These are phyloP conservation scores for Cercophora newfieldiana DNA, from an alignment of 495 filamentous ascomycete species.

Conservation along the genomic window DNA sequence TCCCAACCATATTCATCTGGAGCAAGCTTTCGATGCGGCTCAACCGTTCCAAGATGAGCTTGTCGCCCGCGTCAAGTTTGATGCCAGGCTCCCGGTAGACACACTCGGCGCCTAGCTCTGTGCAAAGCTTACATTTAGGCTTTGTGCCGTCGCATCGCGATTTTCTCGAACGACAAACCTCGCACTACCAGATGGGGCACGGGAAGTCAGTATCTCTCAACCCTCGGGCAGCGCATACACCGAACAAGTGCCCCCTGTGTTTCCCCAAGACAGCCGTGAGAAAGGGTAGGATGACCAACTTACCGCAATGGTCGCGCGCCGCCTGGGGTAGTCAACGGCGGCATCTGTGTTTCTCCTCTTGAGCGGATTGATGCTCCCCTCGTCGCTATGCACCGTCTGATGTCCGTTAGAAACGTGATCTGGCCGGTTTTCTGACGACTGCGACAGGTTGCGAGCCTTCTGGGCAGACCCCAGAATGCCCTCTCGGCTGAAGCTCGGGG, in stretches of 20 bases:
- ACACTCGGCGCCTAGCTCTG: conserved; percentile 78
- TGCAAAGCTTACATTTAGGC: conserved; percentile 80
- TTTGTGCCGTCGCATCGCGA: conserved; percentile 81
- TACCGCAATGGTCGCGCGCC: conserved; percentile 73
- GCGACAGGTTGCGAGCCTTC: conserved; percentile 56
- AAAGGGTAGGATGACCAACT: conserved; percentile 30
- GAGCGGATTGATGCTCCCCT: conserved; percentile 52
- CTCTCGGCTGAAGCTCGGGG: conserved; percentile 54
- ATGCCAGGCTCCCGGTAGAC: conserved; percentile 83
- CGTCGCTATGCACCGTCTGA: conserved; percentile 49
- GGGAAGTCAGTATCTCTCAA: conserved; percentile 30
- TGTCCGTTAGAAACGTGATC: conserved; percentile 44
- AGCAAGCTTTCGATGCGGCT: conserved; percentile 74
- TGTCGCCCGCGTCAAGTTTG: conserved; percentile 84
- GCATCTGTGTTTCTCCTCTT: conserved; percentile 68
- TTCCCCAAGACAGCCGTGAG: background rate
- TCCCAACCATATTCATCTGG: conserved; percentile 60
- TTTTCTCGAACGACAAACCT: conserved; percentile 81
- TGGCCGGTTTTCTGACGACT: conserved; percentile 49
- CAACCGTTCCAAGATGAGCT: conserved; percentile 76
- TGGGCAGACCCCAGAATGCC: conserved; percentile 60
- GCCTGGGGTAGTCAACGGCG: conserved; percentile 65
- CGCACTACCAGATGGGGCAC: conserved; percentile 56
- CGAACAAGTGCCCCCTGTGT: background rate
- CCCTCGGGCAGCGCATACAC: background rate